Evolutionary conservation across 2,329 filamentous ascomycete species (phyloP).

Genomic region (Colletotrichum lini): DNA sequence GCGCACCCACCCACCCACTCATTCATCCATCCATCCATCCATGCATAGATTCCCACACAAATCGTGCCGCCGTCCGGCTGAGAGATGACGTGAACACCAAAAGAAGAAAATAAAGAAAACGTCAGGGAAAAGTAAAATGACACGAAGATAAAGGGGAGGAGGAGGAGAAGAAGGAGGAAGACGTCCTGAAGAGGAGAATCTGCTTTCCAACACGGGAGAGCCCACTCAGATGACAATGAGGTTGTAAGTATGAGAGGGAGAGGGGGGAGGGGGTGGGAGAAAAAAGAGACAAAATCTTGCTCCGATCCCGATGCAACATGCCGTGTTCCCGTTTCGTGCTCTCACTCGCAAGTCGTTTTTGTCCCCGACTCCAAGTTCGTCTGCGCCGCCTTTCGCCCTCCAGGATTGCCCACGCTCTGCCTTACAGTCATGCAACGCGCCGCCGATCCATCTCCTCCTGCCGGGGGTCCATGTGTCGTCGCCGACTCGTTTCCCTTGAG

Average conservation of each 20-base stretch:
- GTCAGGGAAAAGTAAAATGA: conserved; percentile 35
- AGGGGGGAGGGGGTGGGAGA: background rate
- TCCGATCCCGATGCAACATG: conserved; percentile 42
- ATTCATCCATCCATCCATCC: too few relatives aligned
- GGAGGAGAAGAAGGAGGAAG: background rate
- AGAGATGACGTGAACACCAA: conserved; percentile 1
- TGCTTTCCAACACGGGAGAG: conserved; percentile 1
- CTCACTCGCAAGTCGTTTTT: conserved; percentile 30
- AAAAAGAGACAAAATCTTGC: conserved; percentile 31
- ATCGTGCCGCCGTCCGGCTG: conserved; percentile 12
- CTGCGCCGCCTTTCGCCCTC: conserved; percentile 15
- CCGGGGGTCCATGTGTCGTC: conserved; percentile 49
- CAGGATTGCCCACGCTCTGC: conserved; percentile 14
- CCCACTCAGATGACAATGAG: conserved; percentile 20
- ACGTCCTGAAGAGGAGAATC: background rate
- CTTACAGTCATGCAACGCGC: conserved; percentile 38
- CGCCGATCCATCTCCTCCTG: conserved; percentile 42
- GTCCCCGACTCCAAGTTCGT: conserved; percentile 39
- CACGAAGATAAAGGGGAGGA: conserved; percentile 42
- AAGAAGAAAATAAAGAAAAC: conserved; percentile 25
- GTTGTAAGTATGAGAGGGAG: conserved; percentile 33
- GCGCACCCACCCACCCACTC: background rate
- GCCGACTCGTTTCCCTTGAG: conserved; percentile 61
- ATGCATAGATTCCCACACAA: background rate
- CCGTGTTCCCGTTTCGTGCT: conserved; percentile 24